These are phyloP conservation scores for Fusarium redolens DNA, from an alignment of 2,329 filamentous ascomycete genomes.

Conservation along the genomic window DNA sequence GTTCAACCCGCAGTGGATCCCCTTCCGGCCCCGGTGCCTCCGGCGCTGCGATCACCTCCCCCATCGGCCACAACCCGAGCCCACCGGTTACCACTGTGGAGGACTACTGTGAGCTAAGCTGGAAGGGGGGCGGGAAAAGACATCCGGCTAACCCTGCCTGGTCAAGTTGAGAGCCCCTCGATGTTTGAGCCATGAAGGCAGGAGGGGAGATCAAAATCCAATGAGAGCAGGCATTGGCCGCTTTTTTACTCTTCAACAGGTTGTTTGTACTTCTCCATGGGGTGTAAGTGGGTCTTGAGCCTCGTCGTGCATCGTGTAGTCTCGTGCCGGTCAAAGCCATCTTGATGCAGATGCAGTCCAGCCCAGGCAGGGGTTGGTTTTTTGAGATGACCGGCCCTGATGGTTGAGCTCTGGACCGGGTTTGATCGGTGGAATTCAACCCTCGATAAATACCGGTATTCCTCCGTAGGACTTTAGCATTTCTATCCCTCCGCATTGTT, in stretches of 20 bases:
- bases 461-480: not conserved
- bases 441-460: not conserved
- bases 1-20: constrained; percentile 35
- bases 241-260: not conserved
- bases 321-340: constrained; percentile 39
- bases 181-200: constrained; percentile 4
- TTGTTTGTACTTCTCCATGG: constrained; percentile 30
- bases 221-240: not conserved
- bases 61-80: constrained; percentile 45
- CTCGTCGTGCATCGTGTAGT: constrained; percentile 14
- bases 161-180: constrained; percentile 9
- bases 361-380: constrained; percentile 14
- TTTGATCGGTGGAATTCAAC: constrained; percentile 14
- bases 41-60: constrained; percentile 34
- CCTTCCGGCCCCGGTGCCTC: constrained; percentile 37
- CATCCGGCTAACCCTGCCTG: constrained; percentile 30
- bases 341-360: constrained; percentile 3
- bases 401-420: constrained; percentile 30
- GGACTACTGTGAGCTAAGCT: not conserved
- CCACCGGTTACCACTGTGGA: constrained; percentile 22
- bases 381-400: constrained; percentile 31
- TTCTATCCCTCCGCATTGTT: constrained; percentile 6
- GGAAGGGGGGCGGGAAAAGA: constrained; percentile 41
- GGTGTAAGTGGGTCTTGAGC: constrained; percentile 31
- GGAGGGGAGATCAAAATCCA: constrained; percentile 4